Evolutionary conservation across 495 filamentous ascomycete species (phyloP).

Genomic region (Bryoglossum gracile): DNA sequence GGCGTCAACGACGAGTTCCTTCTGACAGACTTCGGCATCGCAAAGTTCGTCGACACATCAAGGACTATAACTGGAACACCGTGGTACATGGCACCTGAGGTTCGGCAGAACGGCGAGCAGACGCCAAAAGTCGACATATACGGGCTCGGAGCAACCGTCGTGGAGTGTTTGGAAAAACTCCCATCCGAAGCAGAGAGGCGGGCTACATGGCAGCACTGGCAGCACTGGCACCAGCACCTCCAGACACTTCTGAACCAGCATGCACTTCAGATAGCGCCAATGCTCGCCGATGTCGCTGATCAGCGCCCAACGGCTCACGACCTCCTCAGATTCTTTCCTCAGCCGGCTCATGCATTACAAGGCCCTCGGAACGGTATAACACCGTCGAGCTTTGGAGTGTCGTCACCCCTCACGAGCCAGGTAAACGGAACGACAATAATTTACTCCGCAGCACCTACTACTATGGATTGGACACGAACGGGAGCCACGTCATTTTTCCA

Average conservation of each 20-base stretch:
- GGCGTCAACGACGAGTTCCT: slow-evolving; percentile 12
- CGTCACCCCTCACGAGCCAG: no score
- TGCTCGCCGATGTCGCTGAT: slow-evolving; percentile 14
- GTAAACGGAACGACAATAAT: slow-evolving; percentile 15
- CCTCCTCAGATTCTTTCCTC: slow-evolving; percentile 15
- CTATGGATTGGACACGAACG: slow-evolving; percentile 10
- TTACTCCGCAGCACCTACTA: slow-evolving; percentile 10
- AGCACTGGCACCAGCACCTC: background rate
- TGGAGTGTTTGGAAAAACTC: background rate
- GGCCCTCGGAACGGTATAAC: slow-evolving; percentile 1
- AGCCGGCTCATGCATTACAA: slow-evolving; percentile 9
- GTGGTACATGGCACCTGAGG: background rate
- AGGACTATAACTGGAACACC: slow-evolving; percentile 10
- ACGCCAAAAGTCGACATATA: background rate
- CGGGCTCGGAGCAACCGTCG: background rate
- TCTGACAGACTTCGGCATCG: slow-evolving; percentile 21
- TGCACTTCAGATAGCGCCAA: slow-evolving; percentile 8
- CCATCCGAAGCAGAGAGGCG: background rate
- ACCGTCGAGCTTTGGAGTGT: no score
- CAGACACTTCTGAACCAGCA: background rate
- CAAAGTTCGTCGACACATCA: slow-evolving; percentile 18
- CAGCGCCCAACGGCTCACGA: slow-evolving; percentile 20
- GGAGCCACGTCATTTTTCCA: slow-evolving; percentile 9
- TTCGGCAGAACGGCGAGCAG: background rate
- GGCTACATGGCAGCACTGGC: background rate